Percentiles rank a stretch among this genome's conserved stretches.
Evolutionary conservation across 345 rosid species (phyloP).

Genomic region (Corymbia maculata): DNA sequence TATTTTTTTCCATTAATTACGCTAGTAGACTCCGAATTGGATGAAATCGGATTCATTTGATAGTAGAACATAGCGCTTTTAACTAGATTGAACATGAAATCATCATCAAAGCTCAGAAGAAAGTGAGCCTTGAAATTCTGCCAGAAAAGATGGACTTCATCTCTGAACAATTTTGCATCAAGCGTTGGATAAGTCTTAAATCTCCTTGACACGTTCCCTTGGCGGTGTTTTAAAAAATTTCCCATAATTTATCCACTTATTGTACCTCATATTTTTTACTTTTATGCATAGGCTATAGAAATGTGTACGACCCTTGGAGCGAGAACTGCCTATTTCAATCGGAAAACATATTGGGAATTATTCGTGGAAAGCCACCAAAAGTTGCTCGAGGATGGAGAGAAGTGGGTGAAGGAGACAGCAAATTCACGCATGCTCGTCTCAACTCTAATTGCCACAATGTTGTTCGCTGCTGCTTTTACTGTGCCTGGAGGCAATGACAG

Average conservation of each 20-base stretch:
- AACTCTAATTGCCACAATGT: slow-evolving; percentile 12
- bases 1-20: too few species aligned
- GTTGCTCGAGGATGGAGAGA: not conserved
- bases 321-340: rapidly evolving
- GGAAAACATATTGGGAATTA: too few species aligned
- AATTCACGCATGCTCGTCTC: slow-evolving; percentile 18
- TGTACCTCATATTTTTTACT: not conserved
- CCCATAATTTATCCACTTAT: not conserved
- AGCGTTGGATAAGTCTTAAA: too few species aligned
- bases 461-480: slow-evolving; percentile 23
- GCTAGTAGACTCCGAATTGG: too few species aligned
- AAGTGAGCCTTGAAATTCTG: too few species aligned
- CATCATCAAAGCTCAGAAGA: too few species aligned
- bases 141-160: too few species aligned
- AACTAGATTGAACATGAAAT: too few species aligned
- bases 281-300: not conserved
- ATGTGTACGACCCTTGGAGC: not conserved
- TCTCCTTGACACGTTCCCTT: too few species aligned
- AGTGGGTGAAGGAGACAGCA: slow-evolving; percentile 5
- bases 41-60: too few species aligned
- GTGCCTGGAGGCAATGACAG: slow-evolving; percentile 12
- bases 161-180: too few species aligned
- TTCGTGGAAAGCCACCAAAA: not conserved
- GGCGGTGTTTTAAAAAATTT: not conserved
- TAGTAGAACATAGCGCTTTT: too few species aligned